Conservation (phyloP, 78 protist species). For the Fonticula alba region DNA sequence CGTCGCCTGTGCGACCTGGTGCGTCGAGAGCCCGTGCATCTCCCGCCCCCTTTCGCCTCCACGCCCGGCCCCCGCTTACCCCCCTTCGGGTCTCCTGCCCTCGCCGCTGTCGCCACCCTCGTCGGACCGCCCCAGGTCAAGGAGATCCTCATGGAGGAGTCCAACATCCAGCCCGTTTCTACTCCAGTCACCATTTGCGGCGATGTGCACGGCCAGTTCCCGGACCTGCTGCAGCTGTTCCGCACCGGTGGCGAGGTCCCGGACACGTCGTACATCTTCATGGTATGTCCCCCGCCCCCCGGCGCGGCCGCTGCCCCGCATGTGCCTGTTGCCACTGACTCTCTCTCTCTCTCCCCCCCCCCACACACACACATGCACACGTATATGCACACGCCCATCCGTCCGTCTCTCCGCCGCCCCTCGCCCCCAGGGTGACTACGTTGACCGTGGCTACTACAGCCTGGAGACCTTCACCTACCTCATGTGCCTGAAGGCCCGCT, state of each 20-base stretch:
- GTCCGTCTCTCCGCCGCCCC: too few relatives aligned
- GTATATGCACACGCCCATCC: not conserved
- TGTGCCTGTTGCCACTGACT: too few relatives aligned
- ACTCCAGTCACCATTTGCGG: slow-evolving; percentile 89
- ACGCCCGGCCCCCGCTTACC: too few relatives aligned
- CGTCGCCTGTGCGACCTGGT: too few relatives aligned
- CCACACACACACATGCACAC: too few relatives aligned
- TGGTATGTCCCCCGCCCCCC: slow-evolving; percentile 49
- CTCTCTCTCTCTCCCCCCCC: too few relatives aligned
- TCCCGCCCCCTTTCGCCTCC: too few relatives aligned
- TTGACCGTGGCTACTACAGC: slow-evolving; percentile 87
- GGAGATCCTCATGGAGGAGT: slow-evolving; percentile 75
- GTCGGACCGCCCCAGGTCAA: too few relatives aligned
- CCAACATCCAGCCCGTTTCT: slow-evolving; percentile 77
- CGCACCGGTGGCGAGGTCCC: slow-evolving; percentile 75
- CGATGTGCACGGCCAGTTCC: slow-evolving; percentile 88
- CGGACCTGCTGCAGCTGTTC: slow-evolving; percentile 82
- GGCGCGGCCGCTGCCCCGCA: too few relatives aligned
- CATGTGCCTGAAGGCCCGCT: slow-evolving; percentile 64
- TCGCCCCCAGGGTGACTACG: slow-evolving; percentile 96
- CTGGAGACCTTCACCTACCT: slow-evolving; percentile 79
- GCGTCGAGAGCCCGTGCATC: too few relatives aligned
- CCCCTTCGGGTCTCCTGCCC: too few relatives aligned
- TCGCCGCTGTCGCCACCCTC: too few relatives aligned
- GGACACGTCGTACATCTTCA: slow-evolving; percentile 69